These are phyloP conservation scores for Exophiala lecanii-corni DNA, from an alignment of 2,329 filamentous ascomycete genomes.

Conservation along the genomic window DNA sequence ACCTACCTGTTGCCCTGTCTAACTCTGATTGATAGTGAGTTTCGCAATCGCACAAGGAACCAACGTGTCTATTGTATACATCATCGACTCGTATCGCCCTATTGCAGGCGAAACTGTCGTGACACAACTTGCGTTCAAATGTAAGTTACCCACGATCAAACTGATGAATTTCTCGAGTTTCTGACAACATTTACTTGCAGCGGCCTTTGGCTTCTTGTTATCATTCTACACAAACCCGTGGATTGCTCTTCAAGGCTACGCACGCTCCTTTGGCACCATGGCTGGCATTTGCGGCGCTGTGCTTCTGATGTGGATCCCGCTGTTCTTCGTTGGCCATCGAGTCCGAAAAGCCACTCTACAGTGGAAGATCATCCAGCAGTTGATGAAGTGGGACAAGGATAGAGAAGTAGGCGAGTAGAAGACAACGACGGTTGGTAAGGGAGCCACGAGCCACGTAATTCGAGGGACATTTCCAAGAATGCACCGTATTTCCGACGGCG, in stretches of 20 bases:
- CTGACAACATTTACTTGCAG: slow-evolving; percentile 28
- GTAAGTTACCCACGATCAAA: slow-evolving; percentile 30
- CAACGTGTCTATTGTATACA: slow-evolving; percentile 54
- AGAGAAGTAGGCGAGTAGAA: slow-evolving; percentile 55
- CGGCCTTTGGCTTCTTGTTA: slow-evolving; percentile 54
- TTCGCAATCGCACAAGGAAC: slow-evolving; percentile 54
- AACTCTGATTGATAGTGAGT: slow-evolving; percentile 39
- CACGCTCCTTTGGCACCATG: slow-evolving; percentile 53
- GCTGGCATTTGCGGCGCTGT: slow-evolving; percentile 49
- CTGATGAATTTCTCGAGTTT: not conserved
- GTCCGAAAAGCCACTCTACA: slow-evolving; percentile 47
- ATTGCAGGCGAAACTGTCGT: slow-evolving; percentile 54
- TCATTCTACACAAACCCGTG: slow-evolving; percentile 59
- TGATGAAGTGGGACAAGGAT: slow-evolving; percentile 49
- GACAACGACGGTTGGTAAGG: slow-evolving; percentile 4
- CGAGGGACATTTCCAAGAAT: too few relatives aligned
- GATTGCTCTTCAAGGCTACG: slow-evolving; percentile 49
- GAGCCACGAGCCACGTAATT: too few relatives aligned
- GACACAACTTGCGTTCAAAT: slow-evolving; percentile 53
- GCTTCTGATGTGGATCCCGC: slow-evolving; percentile 46
- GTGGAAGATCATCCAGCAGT: slow-evolving; percentile 41
- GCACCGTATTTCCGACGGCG: too few relatives aligned
- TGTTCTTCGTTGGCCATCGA: slow-evolving; percentile 50
- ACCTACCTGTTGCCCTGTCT: not conserved
- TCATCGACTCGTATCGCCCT: slow-evolving; percentile 55